A percentile compares a stretch with the other conserved stretches of the same genome.
Evolutionary conservation across 768 basidiomycete genomes (phyloP).

Genomic region (Symmetrospora coprosmae): DNA sequence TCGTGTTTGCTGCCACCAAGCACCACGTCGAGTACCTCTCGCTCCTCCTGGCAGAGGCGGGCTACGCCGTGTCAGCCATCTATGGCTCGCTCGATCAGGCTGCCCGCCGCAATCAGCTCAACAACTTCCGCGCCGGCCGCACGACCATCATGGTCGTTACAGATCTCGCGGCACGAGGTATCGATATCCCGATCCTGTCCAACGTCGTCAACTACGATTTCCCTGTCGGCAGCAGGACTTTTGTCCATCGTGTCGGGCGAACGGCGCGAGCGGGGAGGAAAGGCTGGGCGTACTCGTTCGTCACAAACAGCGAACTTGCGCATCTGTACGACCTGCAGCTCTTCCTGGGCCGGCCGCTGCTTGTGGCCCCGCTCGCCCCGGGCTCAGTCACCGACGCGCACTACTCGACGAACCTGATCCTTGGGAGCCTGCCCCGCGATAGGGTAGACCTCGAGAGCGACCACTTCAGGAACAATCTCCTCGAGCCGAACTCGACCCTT

Average conservation of each 20-base stretch:
- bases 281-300: constrained; percentile 93
- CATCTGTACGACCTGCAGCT: constrained; percentile 84
- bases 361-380: constrained; percentile 21
- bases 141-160: constrained; percentile 86
- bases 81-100: constrained; percentile 89
- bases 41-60: constrained; percentile 58
- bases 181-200: constrained; percentile 90
- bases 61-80: constrained; percentile 81
- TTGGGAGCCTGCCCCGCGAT: constrained; percentile 70
- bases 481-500: constrained; percentile 38
- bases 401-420: constrained; percentile 43
- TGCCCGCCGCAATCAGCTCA: constrained; percentile 79
- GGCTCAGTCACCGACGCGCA: constrained; percentile 51
- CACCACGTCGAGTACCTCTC: constrained; percentile 94
- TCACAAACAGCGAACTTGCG: constrained; percentile 70
- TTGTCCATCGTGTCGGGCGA: constrained; percentile 90
- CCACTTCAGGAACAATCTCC: constrained; percentile 51
- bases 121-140: constrained; percentile 63
- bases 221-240: constrained; percentile 79
- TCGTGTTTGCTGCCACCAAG: constrained; percentile 90
- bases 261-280: constrained; percentile 87
- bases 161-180: constrained; percentile 93
- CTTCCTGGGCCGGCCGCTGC: constrained; percentile 67
- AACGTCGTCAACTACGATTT: constrained; percentile 98
- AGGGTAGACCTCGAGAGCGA: constrained; percentile 70